Evolutionary conservation across 371 early-diverging fungal species (phyloP).

Genomic region (Caulochytrium protostelioides): DNA sequence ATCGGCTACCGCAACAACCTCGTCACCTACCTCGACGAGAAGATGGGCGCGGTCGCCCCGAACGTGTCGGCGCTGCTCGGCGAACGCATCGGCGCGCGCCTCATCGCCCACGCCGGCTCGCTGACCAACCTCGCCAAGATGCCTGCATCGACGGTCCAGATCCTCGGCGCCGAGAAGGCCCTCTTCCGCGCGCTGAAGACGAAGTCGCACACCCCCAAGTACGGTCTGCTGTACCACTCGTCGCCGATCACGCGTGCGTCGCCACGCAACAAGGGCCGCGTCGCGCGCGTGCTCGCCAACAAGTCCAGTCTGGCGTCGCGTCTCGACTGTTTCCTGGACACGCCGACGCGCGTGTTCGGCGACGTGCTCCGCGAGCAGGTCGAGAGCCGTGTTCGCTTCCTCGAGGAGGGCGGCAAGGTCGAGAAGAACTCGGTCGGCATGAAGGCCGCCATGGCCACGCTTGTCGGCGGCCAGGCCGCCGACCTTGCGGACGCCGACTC

Average conservation of each 20-base stretch:
- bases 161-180: slow-evolving; percentile 98
- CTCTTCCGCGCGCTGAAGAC: slow-evolving; percentile 95
- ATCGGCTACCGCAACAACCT: slow-evolving; percentile 79
- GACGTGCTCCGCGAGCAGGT: slow-evolving; percentile 86
- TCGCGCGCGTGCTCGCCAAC: slow-evolving; percentile 94
- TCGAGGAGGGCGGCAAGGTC: slow-evolving; percentile 69
- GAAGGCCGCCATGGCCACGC: slow-evolving; percentile 51
- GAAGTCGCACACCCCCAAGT: slow-evolving; percentile 95
- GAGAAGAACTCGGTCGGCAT: slow-evolving; percentile 85
- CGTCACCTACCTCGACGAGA: slow-evolving; percentile 71
- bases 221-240: slow-evolving; percentile 93
- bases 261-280: slow-evolving; percentile 92
- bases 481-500: background rate
- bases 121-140: slow-evolving; percentile 89
- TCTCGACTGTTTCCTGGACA: slow-evolving; percentile 90
- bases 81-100: slow-evolving; percentile 80
- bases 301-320: slow-evolving; percentile 93
- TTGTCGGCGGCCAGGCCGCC: background rate
- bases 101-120: slow-evolving; percentile 93
- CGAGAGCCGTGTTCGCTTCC: slow-evolving; percentile 84
- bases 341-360: slow-evolving; percentile 77
- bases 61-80: slow-evolving; percentile 95
- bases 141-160: slow-evolving; percentile 95
- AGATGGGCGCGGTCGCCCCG: slow-evolving; percentile 93
- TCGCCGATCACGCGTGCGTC: slow-evolving; percentile 87